Base-by-base conservation (phyloP, 345 rosid species). In the Cochlearia excelsa region DNA sequence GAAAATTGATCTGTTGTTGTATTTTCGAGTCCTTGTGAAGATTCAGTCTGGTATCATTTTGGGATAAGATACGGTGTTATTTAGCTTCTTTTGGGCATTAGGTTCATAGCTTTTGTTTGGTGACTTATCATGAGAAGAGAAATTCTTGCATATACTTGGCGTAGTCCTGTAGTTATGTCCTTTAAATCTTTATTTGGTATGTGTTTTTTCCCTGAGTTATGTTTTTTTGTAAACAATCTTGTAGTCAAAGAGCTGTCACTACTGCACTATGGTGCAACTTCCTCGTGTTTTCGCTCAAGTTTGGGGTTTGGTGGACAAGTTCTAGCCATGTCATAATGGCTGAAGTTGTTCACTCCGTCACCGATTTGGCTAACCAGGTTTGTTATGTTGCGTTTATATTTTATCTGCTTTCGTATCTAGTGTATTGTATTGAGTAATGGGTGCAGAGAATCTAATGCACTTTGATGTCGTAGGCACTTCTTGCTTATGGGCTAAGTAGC, bases 331-430 rank as follows among this genome's bases (percentile, higher is more conserved):
- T 93, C 26, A 82, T 93, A 79, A 57, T 93, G 71, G 99, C 99
- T 55, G 99, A 93, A 79, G 93, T 83, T 43, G 84, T 89, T 63
- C 99, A 93, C 70, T 93, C 99, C 0, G 61, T 85, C 46, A 95
- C 99, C 42, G 99, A 93, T 81, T 85, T 92, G 65, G 97, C 99
- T 45, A 93, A 93, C 75, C 99, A 93, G 97, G 99, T 88, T 62
- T 52, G 42, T 51, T 6, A 2, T 26, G 11, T n/a, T 53, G 26
- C 55, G 27, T 37, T 59, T 49, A 39, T n/a, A 9, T 40, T 3
- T 11, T 39, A 30, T 16, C 59, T 38, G 37, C 63, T 33, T 30
- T 6, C 26, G 9, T 31, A 2, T 57, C 33, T 48, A 59, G 50
- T 68, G 38, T 23, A 33, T 41, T 64, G 51, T 51, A 26, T 57